Base-by-base conservation (phyloP, 768 basidiomycete genomes). In the Exidia glandulosa region DNA sequence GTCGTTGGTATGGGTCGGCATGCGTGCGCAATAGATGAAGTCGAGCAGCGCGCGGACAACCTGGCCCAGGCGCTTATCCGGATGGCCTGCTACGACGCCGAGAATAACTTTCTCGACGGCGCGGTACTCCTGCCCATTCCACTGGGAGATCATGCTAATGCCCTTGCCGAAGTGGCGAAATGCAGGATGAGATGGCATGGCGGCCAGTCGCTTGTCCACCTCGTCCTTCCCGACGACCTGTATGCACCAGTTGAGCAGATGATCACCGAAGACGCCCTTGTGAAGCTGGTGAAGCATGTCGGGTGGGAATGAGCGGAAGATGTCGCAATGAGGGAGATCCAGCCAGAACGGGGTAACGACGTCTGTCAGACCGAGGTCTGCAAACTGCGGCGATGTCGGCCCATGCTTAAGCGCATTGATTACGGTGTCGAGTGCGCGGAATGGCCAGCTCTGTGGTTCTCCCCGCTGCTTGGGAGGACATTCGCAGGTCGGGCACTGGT, bases 251-350 rank as follows among this genome's bases (percentile, higher is more conserved):
- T 65, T 68, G 1, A 73, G 67, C 2, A 76, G 57, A 56, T 79
- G 77, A 55, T 78, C 73, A 57, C 76, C 76, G 70, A 79, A 76
- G 2, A 77, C 60, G 0, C 79, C 79, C 62, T 81, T 76, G 66
- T 79, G 72, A 0, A 81, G 67, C 63, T 79, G 77, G 61, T 82
- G 79, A 16, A 80, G 73, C 27, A 78, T 52, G 67, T 78, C 68
- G 23, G 74, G 72, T 1, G 73, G 75, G 33, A 81, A 61, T 16
- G 61, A 69, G 0, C 32, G 0, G 63, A 74, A 77, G 34, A 81
- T 79, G 62, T 80, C 61, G 41, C 65, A 56, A 60, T 69, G 72
- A 0, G 76, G 77, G 12, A 79, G 62, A 45, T 75, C 62, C 1
- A 50, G 48, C 78, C 78, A 79, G 63, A 78, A 79, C 16, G 76